phyloP scores from a whole-genome alignment of 2,329 filamentous ascomycete species.

The Curvularia spicifera region DNA sequence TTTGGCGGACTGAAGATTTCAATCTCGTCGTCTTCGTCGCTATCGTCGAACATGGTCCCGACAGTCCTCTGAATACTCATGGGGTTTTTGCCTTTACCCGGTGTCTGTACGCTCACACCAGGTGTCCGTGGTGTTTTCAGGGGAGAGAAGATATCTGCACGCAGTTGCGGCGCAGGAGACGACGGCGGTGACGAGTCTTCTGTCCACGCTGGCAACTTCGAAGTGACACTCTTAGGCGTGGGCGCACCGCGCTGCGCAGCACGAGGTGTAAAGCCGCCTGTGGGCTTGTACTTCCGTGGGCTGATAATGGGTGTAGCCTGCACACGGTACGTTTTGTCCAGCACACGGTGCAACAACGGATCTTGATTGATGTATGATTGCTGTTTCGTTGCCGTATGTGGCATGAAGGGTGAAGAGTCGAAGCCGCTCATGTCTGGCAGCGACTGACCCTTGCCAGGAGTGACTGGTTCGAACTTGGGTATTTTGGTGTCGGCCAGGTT shows the following conservation, averaged over 20 bases:
- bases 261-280: conserved; percentile 47
- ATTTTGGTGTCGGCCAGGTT: conserved; percentile 60
- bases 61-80: conserved; percentile 59
- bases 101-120: conserved; percentile 83
- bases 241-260: conserved; percentile 39
- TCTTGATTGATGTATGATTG: conserved; percentile 61
- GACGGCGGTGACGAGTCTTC: conserved; percentile 58
- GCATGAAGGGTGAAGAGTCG: conserved; percentile 61
- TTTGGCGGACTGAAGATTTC: conserved; percentile 83
- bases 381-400: conserved; percentile 45
- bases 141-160: conserved; percentile 85
- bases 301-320: conserved; percentile 89
- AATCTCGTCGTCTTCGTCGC: conserved; percentile 63
- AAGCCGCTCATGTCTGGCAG: conserved; percentile 53
- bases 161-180: conserved; percentile 76
- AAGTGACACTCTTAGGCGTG: conserved; percentile 31
- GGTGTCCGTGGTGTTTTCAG: conserved; percentile 71
- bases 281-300: conserved; percentile 54
- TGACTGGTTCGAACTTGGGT: conserved; percentile 44
- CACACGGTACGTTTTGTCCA: conserved; percentile 94
- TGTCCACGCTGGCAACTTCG: conserved; percentile 37
- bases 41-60: conserved; percentile 70
- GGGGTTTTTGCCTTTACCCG: conserved; percentile 53
- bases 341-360: conserved; percentile 84
- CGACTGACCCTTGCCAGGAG: conserved; percentile 43